Percentiles rank a stretch among this genome's conserved stretches.
phyloP scores from a whole-genome alignment of 2,329 filamentous ascomycete genomes.

The Fusarium hainanense region DNA sequence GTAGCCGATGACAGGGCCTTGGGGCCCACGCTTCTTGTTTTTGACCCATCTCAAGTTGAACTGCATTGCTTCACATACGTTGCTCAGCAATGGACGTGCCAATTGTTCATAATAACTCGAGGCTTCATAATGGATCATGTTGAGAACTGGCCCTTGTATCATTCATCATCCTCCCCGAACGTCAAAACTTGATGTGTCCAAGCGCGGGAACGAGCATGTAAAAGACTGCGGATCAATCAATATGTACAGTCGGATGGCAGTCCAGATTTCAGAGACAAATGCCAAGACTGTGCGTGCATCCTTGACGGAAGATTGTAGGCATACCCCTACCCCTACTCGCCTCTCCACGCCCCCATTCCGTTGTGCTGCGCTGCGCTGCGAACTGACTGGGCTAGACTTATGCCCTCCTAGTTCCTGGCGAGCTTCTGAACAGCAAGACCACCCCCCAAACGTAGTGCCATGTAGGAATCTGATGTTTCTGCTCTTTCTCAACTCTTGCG shows the following conservation, averaged over 20 bases:
- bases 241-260: neutral
- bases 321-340: conserved; percentile 28
- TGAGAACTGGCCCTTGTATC: conserved; percentile 20
- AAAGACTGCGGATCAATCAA: conserved; percentile 15
- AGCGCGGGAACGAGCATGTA: conserved; percentile 5
- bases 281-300: conserved; percentile 35
- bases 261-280: conserved; percentile 23
- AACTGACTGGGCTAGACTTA: conserved; percentile 33
- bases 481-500: conserved; percentile 38
- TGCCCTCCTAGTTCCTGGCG: conserved; percentile 26
- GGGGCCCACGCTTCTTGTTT: conserved; percentile 38
- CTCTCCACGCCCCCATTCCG: conserved; percentile 27
- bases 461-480: conserved; percentile 43
- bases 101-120: conserved; percentile 15
- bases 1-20: conserved; percentile 37
- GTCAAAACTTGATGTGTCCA: conserved; percentile 15
- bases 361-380: conserved; percentile 9
- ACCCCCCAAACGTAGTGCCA: conserved; percentile 35
- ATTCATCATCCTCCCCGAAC: conserved; percentile 23
- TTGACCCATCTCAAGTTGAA: conserved; percentile 31
- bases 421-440: conserved; percentile 27
- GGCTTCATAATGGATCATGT: neutral
- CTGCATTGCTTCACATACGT: conserved; percentile 8
- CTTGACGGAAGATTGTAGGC: conserved; percentile 25
- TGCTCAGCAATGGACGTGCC: conserved; percentile 27